Evolutionary conservation across 441 rosid species (phyloP), one percentile per base, ranked within the genome.

Genomic region (Eutrema salsugineum): DNA sequence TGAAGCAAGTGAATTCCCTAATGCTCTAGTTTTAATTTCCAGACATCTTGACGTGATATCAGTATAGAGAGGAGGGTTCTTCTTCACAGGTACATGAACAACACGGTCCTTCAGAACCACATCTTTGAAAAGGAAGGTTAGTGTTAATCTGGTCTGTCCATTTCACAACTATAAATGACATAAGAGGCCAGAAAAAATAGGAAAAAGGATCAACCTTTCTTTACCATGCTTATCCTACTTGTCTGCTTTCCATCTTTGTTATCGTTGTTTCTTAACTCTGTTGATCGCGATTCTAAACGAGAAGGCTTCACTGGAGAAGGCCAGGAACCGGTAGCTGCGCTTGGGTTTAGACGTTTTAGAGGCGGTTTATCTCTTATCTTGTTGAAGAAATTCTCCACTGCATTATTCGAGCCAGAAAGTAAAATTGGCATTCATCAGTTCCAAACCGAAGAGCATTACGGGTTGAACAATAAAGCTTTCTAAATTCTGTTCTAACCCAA

Each of bases 331-430:
- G 66, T 3, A 74, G 60, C 76, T 70, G 67, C 39, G 48, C 22
- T 57, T 55, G 76, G 22, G 58, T 28, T 8, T 39, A 17, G 47
- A 12, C 60, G 61, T 39, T 32, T 63, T 15, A 33, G n/a, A 39
- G 54, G 67, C 56, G 57, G 68, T 40, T 76, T 70, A 60, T 35
- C 77, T 43, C 46, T 85, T 70, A 19, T 48, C 75, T 48, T 73
- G 64, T 81, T 86, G 75, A 85, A 84, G 70, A 79, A 79, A 24
- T 58, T 51, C 48, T 84, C 79, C 78, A 81, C 91, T 88, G 83
- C 80, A 80, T 60, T 60, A 27, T 56, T 27, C 72, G 55, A 76
- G 35, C 11, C 60, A 50, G 68, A 69, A 60, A 46, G 49, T 17
- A 43, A 51, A 60, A 43, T 35, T 7, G 33, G 48, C 63, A 19